Conservation (phyloP, 345 rosid species). For the Lagerstroemia speciosa region DNA sequence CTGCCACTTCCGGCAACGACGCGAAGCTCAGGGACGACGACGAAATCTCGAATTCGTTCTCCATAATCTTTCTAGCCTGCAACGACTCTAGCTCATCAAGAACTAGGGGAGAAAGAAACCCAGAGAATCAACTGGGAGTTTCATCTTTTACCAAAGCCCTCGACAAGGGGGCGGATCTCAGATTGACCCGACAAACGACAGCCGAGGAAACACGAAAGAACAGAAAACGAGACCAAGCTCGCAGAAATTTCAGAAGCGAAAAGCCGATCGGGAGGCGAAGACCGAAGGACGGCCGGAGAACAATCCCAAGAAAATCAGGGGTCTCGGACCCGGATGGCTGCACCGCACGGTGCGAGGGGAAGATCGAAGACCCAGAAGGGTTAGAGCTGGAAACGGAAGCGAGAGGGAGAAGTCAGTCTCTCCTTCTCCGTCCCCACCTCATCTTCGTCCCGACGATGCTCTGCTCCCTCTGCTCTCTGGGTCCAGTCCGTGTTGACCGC, state of each 20-base stretch:
- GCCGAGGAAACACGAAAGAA: not conserved
- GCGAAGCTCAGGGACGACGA: slow-evolving; percentile 27
- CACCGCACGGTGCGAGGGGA: not conserved
- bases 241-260: not conserved
- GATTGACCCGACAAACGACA: not conserved
- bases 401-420: not conserved
- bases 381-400: not conserved
- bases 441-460: no score
- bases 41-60: slow-evolving; percentile 24
- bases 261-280: not conserved
- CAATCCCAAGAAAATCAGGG: not conserved
- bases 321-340: not conserved
- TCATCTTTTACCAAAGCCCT: not conserved
- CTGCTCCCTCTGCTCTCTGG: not conserved
- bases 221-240: not conserved
- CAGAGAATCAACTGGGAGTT: not conserved
- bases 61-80: slow-evolving; percentile 22
- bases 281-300: not conserved
- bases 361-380: not conserved
- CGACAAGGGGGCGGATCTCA: not conserved
- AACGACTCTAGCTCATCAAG: not conserved
- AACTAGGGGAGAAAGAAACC: not conserved
- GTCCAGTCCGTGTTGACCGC: not conserved
- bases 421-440: not conserved
- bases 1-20: slow-evolving; percentile 8